phyloP scores from a whole-genome alignment of 495 filamentous ascomycete genomes.

The Bacidia rubella region DNA sequence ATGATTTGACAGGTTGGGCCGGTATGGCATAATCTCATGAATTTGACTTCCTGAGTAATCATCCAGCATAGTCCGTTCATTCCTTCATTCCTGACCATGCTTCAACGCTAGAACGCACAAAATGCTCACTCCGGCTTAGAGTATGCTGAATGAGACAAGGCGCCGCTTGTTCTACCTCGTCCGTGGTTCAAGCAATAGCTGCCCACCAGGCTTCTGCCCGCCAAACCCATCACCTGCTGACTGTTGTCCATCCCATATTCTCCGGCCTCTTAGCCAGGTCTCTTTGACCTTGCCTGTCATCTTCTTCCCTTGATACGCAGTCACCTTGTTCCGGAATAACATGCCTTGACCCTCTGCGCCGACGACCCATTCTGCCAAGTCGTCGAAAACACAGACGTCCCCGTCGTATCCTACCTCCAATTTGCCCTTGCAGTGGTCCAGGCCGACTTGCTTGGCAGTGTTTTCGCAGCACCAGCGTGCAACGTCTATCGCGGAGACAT shows the following conservation, averaged over 20 bases:
- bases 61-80: too few relatives aligned
- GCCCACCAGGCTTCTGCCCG: constrained; percentile 44
- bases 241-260: constrained; percentile 44
- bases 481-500: constrained; percentile 44
- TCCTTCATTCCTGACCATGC: too few relatives aligned
- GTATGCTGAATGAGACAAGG: too few relatives aligned
- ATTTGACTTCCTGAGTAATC: too few relatives aligned
- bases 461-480: constrained; percentile 74
- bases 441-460: constrained; percentile 81
- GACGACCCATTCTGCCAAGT: constrained; percentile 62
- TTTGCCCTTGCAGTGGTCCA: constrained; percentile 72
- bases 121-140: too few relatives aligned
- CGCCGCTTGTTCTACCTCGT: constrained; percentile 2
- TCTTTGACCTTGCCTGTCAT: constrained; percentile 73
- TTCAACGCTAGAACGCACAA: too few relatives aligned
- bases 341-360: constrained; percentile 46
- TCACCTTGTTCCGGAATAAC: constrained; percentile 92
- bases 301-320: constrained; percentile 74
- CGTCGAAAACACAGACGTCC: constrained; percentile 88
- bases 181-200: constrained; percentile 48
- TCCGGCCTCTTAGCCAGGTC: constrained; percentile 76
- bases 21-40: too few relatives aligned
- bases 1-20: neutral
- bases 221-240: constrained; percentile 43
- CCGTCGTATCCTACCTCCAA: constrained; percentile 77